phyloP scores from a whole-genome alignment of 805 yeast species.

The Danielia reshetovae region DNA sequence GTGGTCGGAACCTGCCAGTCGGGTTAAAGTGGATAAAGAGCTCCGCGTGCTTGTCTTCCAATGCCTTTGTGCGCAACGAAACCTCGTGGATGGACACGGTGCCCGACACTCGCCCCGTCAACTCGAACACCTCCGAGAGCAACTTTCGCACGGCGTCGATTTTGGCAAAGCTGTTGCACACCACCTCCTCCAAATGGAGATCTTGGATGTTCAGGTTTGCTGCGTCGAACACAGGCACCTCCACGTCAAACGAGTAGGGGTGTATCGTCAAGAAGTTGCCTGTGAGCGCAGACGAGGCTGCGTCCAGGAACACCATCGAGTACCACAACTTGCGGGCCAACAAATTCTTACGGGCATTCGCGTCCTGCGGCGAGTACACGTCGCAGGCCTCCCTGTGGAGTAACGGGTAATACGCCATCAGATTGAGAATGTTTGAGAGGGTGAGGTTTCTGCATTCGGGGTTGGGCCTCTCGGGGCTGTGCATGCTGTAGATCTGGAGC shows the following conservation, averaged over 20 bases:
- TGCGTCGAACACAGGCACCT: constrained; percentile 1
- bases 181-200: constrained; percentile 1
- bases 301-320: constrained; percentile 1
- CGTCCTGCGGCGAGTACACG: neutral
- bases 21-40: neutral
- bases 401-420: constrained; percentile 2
- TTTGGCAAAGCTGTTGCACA: neutral
- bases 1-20: no score
- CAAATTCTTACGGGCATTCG: neutral
- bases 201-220: constrained; percentile 1
- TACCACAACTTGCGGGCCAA: constrained; percentile 4
- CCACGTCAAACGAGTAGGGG: neutral
- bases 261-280: constrained; percentile 1
- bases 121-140: neutral
- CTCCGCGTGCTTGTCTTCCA: neutral
- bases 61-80: neutral
- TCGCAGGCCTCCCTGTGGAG: constrained; percentile 3
- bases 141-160: neutral
- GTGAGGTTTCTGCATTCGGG: constrained; percentile 2
- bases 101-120: neutral
- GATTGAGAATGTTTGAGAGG: neutral
- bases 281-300: neutral
- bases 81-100: constrained; percentile 1
- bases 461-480: neutral
- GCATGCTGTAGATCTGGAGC: constrained; percentile 1